These are phyloP conservation scores for Kockovaella imperatae DNA, from an alignment of 768 basidiomycete species.

Conservation along the genomic window DNA sequence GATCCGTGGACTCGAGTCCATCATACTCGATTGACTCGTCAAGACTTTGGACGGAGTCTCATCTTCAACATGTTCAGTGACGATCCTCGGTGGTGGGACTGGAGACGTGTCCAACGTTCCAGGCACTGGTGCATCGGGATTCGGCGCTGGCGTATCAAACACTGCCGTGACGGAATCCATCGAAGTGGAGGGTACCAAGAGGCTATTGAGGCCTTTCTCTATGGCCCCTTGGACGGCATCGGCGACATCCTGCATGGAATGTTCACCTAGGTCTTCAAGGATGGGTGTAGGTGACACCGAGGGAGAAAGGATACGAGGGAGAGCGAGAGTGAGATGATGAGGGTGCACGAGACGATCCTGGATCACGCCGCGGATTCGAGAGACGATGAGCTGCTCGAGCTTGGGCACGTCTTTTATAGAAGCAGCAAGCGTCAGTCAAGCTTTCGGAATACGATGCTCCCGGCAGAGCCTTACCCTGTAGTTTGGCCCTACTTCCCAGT, in stretches of 20 bases:
- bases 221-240: too few relatives aligned
- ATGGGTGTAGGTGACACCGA: constrained; percentile 23
- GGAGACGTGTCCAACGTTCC: too few relatives aligned
- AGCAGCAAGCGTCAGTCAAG: background rate
- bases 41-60: too few relatives aligned
- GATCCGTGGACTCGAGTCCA: too few relatives aligned
- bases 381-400: constrained; percentile 84
- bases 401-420: constrained; percentile 70
- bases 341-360: constrained; percentile 46
- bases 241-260: constrained; percentile 25
- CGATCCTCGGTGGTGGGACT: too few relatives aligned
- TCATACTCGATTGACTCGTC: too few relatives aligned
- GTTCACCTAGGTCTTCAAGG: constrained; percentile 26
- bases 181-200: too few relatives aligned
- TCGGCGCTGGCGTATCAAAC: too few relatives aligned
- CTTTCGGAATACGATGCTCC: background rate
- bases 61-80: too few relatives aligned
- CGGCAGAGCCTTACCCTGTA: constrained; percentile 50
- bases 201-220: too few relatives aligned
- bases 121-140: too few relatives aligned
- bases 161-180: too few relatives aligned
- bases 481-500: constrained; percentile 92
- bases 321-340: constrained; percentile 30
- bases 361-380: constrained; percentile 63
- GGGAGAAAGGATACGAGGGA: constrained; percentile 32